Base-by-base conservation (phyloP, 257 asterid genomes). In the Nemophila menziesii region DNA sequence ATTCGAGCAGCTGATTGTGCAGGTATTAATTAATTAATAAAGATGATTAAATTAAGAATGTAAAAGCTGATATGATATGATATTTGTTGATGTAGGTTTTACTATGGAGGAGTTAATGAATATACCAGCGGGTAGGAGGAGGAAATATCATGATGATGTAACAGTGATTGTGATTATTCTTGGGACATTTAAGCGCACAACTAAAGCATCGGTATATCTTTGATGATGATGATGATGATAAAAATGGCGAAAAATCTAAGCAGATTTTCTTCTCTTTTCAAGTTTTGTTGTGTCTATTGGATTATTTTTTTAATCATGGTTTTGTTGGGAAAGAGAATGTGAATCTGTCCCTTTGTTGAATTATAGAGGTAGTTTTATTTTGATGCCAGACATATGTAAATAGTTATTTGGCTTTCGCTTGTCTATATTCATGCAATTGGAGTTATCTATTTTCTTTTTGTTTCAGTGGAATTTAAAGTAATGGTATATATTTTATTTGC, bases 1-100 rank as follows among this genome's bases (percentile, higher is more conserved):
- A 70, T 79, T 14, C 73, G 86, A 74, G 99, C 99, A 20, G 99
- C 96, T 48, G 76, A 79, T 46, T 79, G 92, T 67, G 94, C 96
- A 34, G 99, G 96, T 86, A 77, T 16, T 40, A 38, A 19, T 23
- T 12, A 16, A 77, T 16, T 40, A 38, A 19, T 23, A 14, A 16
- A 8, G 20, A 18, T 41, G 15, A 29, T 29, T 3, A 29, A 29
- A 7, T 29, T 10, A 7, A 29, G 36, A 29, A 7, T n/a, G 0
- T n/a, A 15, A 39, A 2, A 39, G 2, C 7, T 39, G 1, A 7
- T 37, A 1, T 39, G 16, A 46, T 5, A 17, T 20, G 5, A 7
- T 11, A 16, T 13, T 10, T 12, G 38, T 22, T 44, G 19, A 47
- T 62, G 20, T 72, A 89, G 95, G 94, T 52, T 78, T 89, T 48